These are phyloP conservation scores for Cucurbitaria berberidis DNA, from an alignment of 2,329 filamentous ascomycete genomes.

Conservation along the genomic window DNA sequence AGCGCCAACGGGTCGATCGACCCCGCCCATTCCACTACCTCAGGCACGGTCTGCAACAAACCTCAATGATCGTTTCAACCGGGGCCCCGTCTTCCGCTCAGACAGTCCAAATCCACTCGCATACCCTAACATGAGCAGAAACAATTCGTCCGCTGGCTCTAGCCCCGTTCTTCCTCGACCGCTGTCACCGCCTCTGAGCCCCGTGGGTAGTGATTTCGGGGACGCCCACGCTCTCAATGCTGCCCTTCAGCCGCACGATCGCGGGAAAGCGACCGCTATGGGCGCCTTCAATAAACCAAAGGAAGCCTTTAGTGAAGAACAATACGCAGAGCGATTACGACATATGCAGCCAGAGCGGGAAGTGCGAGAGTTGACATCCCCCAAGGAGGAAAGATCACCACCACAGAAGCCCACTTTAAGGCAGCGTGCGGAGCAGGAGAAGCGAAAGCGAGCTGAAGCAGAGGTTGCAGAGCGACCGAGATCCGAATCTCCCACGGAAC, in stretches of 20 bases:
- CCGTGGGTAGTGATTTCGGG: conserved; percentile 73
- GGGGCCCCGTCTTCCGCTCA: conserved; percentile 49
- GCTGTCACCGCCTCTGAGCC: conserved; percentile 67
- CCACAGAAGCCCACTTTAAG: conserved; percentile 36
- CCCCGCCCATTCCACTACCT: conserved; percentile 50
- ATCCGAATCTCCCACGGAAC: conserved; percentile 39
- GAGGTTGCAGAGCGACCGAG: conserved; percentile 27
- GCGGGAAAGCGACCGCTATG: conserved; percentile 80
- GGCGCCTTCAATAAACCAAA: conserved; percentile 74
- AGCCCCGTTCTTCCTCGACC: conserved; percentile 50
- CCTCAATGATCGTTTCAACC: conserved; percentile 54
- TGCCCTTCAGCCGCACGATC: conserved; percentile 75
- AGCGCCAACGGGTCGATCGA: conserved; percentile 58
- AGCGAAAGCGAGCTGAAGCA: conserved; percentile 39
- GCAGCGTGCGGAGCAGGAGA: conserved; percentile 46
- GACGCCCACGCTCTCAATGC: conserved; percentile 67
- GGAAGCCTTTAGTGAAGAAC: conserved; percentile 81
- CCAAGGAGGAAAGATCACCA: conserved; percentile 27
- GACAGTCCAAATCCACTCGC: conserved; percentile 56
- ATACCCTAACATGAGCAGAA: conserved; percentile 43
- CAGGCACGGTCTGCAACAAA: conserved; percentile 56
- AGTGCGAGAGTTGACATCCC: conserved; percentile 49
- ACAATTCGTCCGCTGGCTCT: conserved; percentile 44
- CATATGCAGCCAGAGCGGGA: conserved; percentile 80
- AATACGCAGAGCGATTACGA: conserved; percentile 80